Evolutionary conservation across 2,329 filamentous ascomycete genomes (phyloP), one percentile per base, ranked within the genome.

Genomic region (Fusarium circinatum): DNA sequence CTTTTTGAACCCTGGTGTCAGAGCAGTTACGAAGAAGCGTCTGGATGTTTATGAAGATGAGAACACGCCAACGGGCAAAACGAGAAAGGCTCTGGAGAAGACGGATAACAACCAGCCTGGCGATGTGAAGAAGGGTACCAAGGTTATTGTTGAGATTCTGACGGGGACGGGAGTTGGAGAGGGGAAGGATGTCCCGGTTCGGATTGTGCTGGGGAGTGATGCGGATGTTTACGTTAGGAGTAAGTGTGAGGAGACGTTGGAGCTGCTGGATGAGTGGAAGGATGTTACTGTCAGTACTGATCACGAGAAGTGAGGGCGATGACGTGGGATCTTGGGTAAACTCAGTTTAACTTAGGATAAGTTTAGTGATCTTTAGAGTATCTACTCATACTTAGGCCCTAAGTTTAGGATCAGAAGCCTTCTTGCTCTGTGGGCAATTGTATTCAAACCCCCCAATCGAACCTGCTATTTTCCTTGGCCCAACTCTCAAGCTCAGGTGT

Each of bases 141-240:
- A 80, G 63, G 83, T 88, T 2, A 82, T 90, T 34, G 83, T 91
- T 10, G 89, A 92, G 71, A 82, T 89, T 20, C 72, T 92, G 72
- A 89, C 86, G 13, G 82, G 82, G 48, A 84, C 81, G 5, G 89
- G 89, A 0, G 81, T 82, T 30, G 87, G 83, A 0, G 61, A 76
- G 67, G 88, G 87, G 0, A 86, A 79, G 71, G 83, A 85, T 26
- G 80, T 91, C 4, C 90, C 89, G 0, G 73, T 86, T 20, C 81
- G 89, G 34, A 74, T 92, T 55, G 80, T 85, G n/a, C 78, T 92
- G 45, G 90, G 90, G 0, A 83, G 80, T 13, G 89, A 91, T 78
- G 80, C 81, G 12, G 75, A 86, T n/a, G 70, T 77, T 9, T 78
- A 71, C 7, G 82, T 89, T 17, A 82, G 81, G 59, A 75, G 70